Evolutionary conservation across 768 basidiomycete species (phyloP), one percentile per base, ranked within the genome.

Genomic region (Trametes cingulata): DNA sequence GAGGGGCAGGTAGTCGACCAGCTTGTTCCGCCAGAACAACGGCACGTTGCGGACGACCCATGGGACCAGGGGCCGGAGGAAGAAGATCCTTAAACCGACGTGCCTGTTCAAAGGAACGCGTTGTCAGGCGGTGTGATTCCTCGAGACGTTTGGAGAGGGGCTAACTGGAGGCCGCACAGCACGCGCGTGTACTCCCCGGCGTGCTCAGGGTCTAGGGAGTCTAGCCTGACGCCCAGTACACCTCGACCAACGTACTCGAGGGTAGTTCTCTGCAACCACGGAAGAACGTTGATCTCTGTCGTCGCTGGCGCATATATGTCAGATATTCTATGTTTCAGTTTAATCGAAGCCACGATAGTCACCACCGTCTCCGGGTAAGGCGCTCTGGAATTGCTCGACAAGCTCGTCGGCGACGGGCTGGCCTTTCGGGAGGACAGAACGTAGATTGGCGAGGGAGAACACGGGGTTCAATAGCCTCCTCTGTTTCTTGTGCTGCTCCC

Each of bases 171-270:
- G 17, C 45, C 63, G 36, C 65, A 65, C 20, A 78, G 67, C 1
- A 73, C 71, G 7, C 69, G 61, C 14, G 69, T 60, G 54, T 75
- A 76, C 8, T 66, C 65, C 42, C 68, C 71, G 37, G 66, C 63
- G 22, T 66, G 67, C 19, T 57, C 51, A 4, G 67, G 20, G 12
- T 74, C 67, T 1, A 76, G 58, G 1, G 68, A 71, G 14, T 72
- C 60, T 50, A 78, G 72, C 3, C 68, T 69, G 57, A 77, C 68
- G 0, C 77, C 77, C 0, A 78, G 59, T 2, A 68, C 67, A 8
- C 69, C 73, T 48, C 73, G 71, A 12, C 69, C 70, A 27, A 77
- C 68, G 49, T 75, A 76, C 52, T 78, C 76, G 14, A 78, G 63
- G 22, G 77, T 72, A 7, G 65, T 69, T 1, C 72, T 68, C 17